Conservation (phyloP, 345 rosid species). For the Limnanthes douglasii region DNA sequence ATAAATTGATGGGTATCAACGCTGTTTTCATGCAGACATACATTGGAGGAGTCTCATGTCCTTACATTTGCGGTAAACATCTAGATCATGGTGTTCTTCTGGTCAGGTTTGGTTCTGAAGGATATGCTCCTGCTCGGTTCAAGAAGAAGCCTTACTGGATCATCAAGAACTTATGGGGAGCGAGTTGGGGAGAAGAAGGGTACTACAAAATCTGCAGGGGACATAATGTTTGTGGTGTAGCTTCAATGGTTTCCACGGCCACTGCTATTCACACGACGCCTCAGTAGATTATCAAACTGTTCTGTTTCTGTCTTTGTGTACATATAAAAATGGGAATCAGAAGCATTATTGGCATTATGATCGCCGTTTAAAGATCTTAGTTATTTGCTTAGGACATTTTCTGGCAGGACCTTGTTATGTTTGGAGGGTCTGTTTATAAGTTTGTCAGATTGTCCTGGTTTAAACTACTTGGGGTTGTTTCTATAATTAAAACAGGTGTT, state of each 20-base stretch:
- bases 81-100: constrained; percentile 83
- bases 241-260: constrained; percentile 91
- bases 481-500: no score
- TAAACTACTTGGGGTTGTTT: no score
- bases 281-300: no score
- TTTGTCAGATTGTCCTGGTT: no score
- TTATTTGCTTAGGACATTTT: no score
- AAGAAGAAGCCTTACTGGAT: constrained; percentile 93
- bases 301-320: no score
- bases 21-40: constrained; percentile 93
- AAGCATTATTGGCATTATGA: no score
- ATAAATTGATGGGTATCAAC: constrained; percentile 94
- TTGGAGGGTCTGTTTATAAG: no score
- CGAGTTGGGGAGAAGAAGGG: constrained; percentile 87
- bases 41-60: constrained; percentile 83
- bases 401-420: no score
- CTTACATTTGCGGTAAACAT: constrained; percentile 66
- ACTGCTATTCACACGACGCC: constrained; percentile 39
- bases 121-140: constrained; percentile 63
- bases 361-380: no score
- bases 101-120: constrained; percentile 80
- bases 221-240: constrained; percentile 69
- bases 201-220: constrained; percentile 92
- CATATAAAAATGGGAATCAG: no score
- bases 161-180: constrained; percentile 97